These are phyloP conservation scores for Begonia loranthoides DNA, from an alignment of 306 rosid genomes.

Conservation along the genomic window DNA sequence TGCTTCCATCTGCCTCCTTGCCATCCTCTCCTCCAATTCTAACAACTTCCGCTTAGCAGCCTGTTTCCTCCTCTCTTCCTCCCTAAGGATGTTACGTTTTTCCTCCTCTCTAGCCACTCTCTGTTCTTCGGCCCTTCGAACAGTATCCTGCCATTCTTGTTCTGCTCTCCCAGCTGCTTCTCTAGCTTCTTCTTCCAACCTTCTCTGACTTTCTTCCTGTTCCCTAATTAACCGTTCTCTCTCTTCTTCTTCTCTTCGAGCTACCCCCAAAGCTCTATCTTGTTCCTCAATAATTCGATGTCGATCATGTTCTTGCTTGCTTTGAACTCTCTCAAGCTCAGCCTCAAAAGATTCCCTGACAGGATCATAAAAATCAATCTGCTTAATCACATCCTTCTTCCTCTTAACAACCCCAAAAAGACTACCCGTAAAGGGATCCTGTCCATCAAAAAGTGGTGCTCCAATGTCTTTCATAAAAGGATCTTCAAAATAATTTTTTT, in stretches of 20 bases:
- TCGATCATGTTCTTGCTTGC: constrained; percentile 86
- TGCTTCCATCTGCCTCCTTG: constrained; percentile 67
- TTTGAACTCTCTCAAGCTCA: constrained; percentile 97
- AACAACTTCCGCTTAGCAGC: constrained; percentile 85
- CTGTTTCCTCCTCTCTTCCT: constrained; percentile 87
- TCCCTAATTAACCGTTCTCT: constrained; percentile 50
- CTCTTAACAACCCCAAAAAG: constrained; percentile 72
- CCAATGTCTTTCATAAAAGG: constrained; percentile 54
- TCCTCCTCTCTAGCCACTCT: constrained; percentile 78
- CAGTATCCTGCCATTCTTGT: constrained; percentile 58
- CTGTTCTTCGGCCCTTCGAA: constrained; percentile 76
- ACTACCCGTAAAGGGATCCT: constrained; percentile 47
- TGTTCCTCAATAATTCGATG: constrained; percentile 67
- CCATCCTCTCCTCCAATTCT: constrained; percentile 87
- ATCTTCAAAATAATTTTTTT: constrained; percentile 52
- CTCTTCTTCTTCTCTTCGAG: constrained; percentile 90
- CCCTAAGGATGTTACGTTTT: constrained; percentile 46
- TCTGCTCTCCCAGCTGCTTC: constrained; percentile 91
- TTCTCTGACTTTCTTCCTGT: constrained; percentile 76
- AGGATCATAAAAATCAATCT: constrained; percentile 81
- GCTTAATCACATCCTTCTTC: constrained; percentile 66
- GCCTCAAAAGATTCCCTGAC: constrained; percentile 97
- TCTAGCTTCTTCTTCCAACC: constrained; percentile 81
- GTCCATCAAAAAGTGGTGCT: constrained; percentile 53
- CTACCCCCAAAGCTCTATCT: constrained; percentile 64